phyloP scores from a whole-genome alignment of 2,329 filamentous ascomycete species.

The Pseudogymnoascus sp. region DNA sequence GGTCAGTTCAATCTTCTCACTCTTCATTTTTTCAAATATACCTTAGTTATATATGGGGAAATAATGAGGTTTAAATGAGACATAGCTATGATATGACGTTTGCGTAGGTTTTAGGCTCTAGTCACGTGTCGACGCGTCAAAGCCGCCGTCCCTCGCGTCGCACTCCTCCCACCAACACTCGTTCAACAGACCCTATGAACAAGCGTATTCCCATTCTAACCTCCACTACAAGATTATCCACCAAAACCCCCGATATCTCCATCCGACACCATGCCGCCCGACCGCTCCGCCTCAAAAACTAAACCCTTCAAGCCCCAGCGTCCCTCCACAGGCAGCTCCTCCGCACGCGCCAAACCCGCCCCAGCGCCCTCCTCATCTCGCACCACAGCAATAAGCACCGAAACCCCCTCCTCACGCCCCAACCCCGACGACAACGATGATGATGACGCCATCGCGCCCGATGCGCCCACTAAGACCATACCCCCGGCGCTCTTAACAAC shows the following conservation, averaged over 20 bases:
- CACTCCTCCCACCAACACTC: neutral
- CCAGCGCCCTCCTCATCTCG: neutral
- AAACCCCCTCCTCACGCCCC: conserved; percentile 1
- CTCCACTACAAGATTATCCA: neutral
- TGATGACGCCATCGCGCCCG: neutral
- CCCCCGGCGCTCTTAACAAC: conserved; percentile 66
- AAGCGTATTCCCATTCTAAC: neutral
- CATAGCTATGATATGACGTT: too few relatives aligned
- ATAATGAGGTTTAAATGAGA: too few relatives aligned
- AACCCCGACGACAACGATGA: neutral
- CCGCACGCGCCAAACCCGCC: neutral
- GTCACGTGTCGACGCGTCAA: neutral
- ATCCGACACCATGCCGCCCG: neutral
- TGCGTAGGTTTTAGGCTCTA: too few relatives aligned
- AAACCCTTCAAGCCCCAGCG: conserved; percentile 9
- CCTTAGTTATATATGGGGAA: too few relatives aligned
- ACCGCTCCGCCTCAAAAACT: conserved; percentile 9
- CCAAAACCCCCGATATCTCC: neutral
- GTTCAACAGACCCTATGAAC: neutral
- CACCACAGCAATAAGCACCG: neutral
- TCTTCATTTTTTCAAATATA: too few relatives aligned
- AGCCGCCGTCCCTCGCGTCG: neutral
- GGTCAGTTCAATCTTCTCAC: too few relatives aligned
- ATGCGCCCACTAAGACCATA: conserved; percentile 36
- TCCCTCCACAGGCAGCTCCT: neutral